Percentiles rank a stretch among this genome's conserved stretches.
Evolutionary conservation across 129 eudicot genomes (phyloP).

Genomic region (Artemisia argyi): DNA sequence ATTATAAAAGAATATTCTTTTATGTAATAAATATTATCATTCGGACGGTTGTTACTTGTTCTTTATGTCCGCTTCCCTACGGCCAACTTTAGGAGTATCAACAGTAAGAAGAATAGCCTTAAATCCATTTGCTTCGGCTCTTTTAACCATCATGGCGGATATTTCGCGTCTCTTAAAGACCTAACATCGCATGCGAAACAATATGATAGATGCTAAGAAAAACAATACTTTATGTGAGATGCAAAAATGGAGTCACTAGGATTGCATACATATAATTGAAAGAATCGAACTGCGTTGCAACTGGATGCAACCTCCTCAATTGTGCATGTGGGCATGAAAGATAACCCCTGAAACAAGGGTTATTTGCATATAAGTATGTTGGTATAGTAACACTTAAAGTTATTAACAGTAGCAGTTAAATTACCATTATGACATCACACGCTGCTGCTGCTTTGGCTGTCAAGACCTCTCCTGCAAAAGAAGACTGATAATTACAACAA

Average conservation of each 20-base stretch:
- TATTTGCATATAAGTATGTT: no score
- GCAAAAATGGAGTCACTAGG: slow-evolving; percentile 16
- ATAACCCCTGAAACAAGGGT: slow-evolving; percentile 50
- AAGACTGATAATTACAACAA: slow-evolving; percentile 14
- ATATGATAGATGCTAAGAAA: background rate
- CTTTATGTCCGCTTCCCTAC: slow-evolving; percentile 76
- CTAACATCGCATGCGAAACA: slow-evolving; percentile 31
- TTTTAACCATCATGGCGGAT: slow-evolving; percentile 57
- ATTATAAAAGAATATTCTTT: background rate
- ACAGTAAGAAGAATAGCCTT: slow-evolving; percentile 74
- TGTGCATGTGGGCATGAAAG: slow-evolving; percentile 69
- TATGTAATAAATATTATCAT: background rate
- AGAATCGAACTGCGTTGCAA: slow-evolving; percentile 76
- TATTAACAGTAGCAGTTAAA: background rate
- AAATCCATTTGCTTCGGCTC: slow-evolving; percentile 74
- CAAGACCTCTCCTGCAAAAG: slow-evolving; percentile 68
- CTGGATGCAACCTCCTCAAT: slow-evolving; percentile 92
- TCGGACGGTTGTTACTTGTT: slow-evolving; percentile 51
- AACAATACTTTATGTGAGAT: background rate
- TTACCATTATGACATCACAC: slow-evolving; percentile 76
- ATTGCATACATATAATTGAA: slow-evolving; percentile 64
- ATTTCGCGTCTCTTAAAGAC: slow-evolving; percentile 60
- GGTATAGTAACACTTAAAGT: no score
- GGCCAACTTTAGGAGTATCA: slow-evolving; percentile 75
- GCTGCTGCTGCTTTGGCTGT: slow-evolving; percentile 90